Evolutionary conservation across 345 rosid species (phyloP).

Genomic region (Arabis hirsuta): DNA sequence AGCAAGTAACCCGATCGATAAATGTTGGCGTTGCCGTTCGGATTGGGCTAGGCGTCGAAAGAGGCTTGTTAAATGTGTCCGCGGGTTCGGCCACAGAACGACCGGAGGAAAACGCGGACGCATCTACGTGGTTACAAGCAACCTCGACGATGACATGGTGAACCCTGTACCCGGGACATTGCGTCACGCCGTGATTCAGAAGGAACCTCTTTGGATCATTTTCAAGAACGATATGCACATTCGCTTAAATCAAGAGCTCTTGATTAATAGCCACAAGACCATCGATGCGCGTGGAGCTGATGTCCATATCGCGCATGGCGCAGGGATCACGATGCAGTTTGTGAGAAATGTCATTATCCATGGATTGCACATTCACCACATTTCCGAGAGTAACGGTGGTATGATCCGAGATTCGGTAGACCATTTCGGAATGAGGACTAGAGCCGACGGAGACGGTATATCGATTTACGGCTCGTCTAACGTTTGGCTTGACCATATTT

Average conservation of each 20-base stretch:
- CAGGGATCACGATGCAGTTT: conserved; percentile 68
- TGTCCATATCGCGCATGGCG: conserved; percentile 65
- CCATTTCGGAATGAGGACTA: conserved; percentile 65
- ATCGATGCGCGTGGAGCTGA: conserved; percentile 76
- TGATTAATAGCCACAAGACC: conserved; percentile 68
- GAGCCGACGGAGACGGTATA: conserved; percentile 83
- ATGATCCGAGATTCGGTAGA: conserved; percentile 58
- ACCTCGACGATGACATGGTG: conserved; percentile 53
- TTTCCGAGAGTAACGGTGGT: conserved; percentile 55
- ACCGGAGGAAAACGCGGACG: conserved; percentile 67
- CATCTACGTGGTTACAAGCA: conserved; percentile 63
- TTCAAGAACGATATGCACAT: conserved; percentile 68
- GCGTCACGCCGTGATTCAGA: conserved; percentile 64
- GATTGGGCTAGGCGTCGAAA: conserved; percentile 65
- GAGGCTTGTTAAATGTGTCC: conserved; percentile 60
- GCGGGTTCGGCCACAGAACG: conserved; percentile 69
- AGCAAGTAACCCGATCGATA: conserved; percentile 83
- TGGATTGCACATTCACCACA: conserved; percentile 65
- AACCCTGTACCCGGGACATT: conserved; percentile 73
- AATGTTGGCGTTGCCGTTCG: conserved; percentile 79
- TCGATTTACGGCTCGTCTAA: conserved; percentile 64
- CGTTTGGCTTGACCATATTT: conserved; percentile 83
- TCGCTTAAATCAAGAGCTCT: conserved; percentile 64
- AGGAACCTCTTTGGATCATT: conserved; percentile 65
- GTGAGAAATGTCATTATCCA: conserved; percentile 68